Conservation (phyloP, 75 land plant genomes). For the Azolla pinnata region DNA sequence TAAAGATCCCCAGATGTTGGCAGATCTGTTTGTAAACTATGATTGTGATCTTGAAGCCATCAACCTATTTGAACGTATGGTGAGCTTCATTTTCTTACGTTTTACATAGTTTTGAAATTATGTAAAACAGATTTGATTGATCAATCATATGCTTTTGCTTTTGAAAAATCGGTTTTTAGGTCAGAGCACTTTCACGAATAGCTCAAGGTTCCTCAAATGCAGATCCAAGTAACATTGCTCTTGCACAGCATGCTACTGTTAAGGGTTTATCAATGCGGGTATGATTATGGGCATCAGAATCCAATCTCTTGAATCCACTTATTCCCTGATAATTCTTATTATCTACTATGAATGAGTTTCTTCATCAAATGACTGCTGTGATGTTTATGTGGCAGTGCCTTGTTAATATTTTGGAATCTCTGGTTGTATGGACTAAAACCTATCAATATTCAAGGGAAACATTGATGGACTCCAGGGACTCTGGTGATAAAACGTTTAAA, state of each 20-base stretch:
- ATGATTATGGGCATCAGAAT: slow-evolving; percentile 1
- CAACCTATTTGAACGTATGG: slow-evolving; percentile 95
- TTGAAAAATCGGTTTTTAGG: slow-evolving; percentile 26
- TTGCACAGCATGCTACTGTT: slow-evolving; percentile 48
- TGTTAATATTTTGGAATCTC: slow-evolving; percentile 58
- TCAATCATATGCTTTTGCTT: background rate
- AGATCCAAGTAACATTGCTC: slow-evolving; percentile 57
- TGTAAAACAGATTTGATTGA: background rate
- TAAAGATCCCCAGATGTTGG: slow-evolving; percentile 88
- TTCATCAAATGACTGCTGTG: too few relatives aligned
- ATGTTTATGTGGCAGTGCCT: slow-evolving; percentile 35
- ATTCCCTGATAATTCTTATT: too few relatives aligned
- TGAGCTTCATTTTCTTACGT: slow-evolving; percentile 13
- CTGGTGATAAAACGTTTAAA: slow-evolving; percentile 21
- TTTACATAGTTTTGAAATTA: background rate
- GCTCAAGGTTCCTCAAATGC: slow-evolving; percentile 70
- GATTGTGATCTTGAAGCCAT: slow-evolving; percentile 92
- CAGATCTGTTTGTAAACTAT: slow-evolving; percentile 89
- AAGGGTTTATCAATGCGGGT: slow-evolving; percentile 88
- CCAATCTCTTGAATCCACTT: too few relatives aligned
- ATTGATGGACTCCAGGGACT: background rate
- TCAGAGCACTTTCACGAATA: slow-evolving; percentile 68
- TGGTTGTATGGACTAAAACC: slow-evolving; percentile 60
- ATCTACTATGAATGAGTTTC: too few relatives aligned
- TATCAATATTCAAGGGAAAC: slow-evolving; percentile 27